These are phyloP conservation scores for Moricandia moricandioides DNA, from an alignment of 345 rosid species.

Conservation along the genomic window DNA sequence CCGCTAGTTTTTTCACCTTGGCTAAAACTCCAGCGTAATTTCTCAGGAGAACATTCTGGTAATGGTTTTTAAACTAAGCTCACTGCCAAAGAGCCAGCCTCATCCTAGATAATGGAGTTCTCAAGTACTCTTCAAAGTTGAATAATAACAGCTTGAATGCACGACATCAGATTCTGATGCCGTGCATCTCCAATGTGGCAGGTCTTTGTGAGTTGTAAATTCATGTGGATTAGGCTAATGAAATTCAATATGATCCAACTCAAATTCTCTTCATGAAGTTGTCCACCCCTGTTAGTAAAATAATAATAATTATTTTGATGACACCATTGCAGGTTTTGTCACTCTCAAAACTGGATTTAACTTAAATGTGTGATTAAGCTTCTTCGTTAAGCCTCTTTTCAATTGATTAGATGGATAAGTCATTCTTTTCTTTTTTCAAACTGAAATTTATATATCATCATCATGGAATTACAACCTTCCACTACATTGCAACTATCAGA, in stretches of 20 bases:
- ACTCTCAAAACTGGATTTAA: background rate
- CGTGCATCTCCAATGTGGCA: slow-evolving; percentile 24
- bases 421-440: no score
- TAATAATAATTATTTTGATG: no score
- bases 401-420: background rate
- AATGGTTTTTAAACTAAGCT: no score
- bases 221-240: slow-evolving; percentile 55
- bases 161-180: background rate
- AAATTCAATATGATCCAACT: background rate
- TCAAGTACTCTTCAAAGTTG: slow-evolving; percentile 67
- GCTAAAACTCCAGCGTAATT: background rate
- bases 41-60: slow-evolving; percentile 9
- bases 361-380: no score
- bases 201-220: slow-evolving; percentile 68
- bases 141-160: no score
- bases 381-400: background rate
- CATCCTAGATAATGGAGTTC: slow-evolving; percentile 66
- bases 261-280: no score
- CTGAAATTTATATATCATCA: no score
- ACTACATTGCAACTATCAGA: no score
- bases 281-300: no score
- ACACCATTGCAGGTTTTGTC: background rate
- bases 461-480: no score
- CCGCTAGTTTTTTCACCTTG: background rate
- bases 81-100: slow-evolving; percentile 54